A percentile compares a stretch with the other conserved stretches of the same genome.
phyloP scores from a whole-genome alignment of 371 early-diverging fungal genomes.

The Rhizomucor pusillus region DNA sequence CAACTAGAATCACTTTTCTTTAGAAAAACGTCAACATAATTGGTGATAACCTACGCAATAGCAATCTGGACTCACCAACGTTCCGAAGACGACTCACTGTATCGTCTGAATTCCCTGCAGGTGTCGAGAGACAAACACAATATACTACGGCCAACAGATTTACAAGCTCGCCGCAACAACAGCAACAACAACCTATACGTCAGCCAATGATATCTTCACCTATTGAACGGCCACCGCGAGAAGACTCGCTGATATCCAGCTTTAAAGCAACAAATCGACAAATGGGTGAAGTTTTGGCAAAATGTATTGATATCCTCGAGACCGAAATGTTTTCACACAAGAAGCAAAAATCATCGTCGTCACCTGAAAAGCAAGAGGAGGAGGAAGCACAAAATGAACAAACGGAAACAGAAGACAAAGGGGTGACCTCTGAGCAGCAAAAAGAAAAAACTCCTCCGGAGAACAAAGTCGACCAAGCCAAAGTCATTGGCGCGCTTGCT shows the following conservation, averaged over 20 bases:
- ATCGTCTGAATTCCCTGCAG: constrained; percentile 38
- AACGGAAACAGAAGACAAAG: constrained; percentile 5
- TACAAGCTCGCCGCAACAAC: constrained; percentile 12
- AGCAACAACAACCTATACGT: neutral
- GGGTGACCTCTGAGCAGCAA: neutral
- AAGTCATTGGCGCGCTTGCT: constrained; percentile 42
- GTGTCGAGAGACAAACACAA: constrained; percentile 23
- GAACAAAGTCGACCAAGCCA: constrained; percentile 25
- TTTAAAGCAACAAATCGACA: constrained; percentile 32
- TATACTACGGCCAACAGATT: neutral
- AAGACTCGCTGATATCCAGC: constrained; percentile 7
- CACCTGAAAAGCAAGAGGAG: too few species aligned
- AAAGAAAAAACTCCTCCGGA: constrained; percentile 1
- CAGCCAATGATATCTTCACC: neutral
- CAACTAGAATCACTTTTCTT: constrained; percentile 1
- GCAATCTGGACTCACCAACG: constrained; percentile 8
- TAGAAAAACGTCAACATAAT: constrained; percentile 50
- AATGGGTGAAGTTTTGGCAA: constrained; percentile 53
- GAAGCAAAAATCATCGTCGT: too few species aligned
- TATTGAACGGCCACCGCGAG: neutral
- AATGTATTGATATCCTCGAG: constrained; percentile 55
- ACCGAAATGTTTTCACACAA: constrained; percentile 32
- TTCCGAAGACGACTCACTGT: constrained; percentile 22
- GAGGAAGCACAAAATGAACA: constrained; percentile 2
- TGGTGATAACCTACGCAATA: constrained; percentile 30